Base-by-base conservation (phyloP, 805 yeast species). In the Pichia rugopelliculosa region DNA sequence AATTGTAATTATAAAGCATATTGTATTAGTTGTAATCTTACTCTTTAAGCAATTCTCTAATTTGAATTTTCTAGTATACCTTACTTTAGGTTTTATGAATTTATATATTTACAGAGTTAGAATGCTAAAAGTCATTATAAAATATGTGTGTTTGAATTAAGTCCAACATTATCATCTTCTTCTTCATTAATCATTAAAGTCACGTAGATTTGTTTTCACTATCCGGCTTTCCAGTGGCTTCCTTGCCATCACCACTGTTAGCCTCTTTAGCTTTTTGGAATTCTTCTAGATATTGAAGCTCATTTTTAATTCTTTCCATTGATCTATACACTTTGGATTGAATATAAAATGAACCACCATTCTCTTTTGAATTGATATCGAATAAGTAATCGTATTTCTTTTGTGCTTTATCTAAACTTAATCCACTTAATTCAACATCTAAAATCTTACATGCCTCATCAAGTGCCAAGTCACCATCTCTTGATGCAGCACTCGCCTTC, bases 241-340 rank as follows among this genome's bases (percentile, higher is more conserved):
- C 41, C 15, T 44, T 38, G 18, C 6, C 12, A 23, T 23, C 17
- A 1, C 17, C 7, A 18, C 23, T 17, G 11, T 39, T 17, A 17
- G 17, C 26, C 24, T 34, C 60, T 41, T 57, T 44, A 45, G 59
- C 67, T 51, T 57, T 61, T 41, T 54, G 61, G 58, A 53, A 59
- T 55, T 74, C 76, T 54, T 78, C 75, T 49, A 76, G 65, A 51
- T 73, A 80, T 48, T 81, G 80, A 42, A 88, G 58, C 64, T 93
- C 98, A 60, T 80, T 78, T 64, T 84, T 82, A 56, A 93, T 71
- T 52, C 96, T 75, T 64, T 93, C 98, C 78, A 89, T 86, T 22
- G 99, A 97, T 66, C 96, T 79, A 66, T 79, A 89, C 22, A 93
- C 91, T 69, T 93, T 93, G 45, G 93, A 82, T 63, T 93, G 99